phyloP scores from a whole-genome alignment of 2,329 filamentous ascomycete genomes.

The Clarireedia paspali region DNA sequence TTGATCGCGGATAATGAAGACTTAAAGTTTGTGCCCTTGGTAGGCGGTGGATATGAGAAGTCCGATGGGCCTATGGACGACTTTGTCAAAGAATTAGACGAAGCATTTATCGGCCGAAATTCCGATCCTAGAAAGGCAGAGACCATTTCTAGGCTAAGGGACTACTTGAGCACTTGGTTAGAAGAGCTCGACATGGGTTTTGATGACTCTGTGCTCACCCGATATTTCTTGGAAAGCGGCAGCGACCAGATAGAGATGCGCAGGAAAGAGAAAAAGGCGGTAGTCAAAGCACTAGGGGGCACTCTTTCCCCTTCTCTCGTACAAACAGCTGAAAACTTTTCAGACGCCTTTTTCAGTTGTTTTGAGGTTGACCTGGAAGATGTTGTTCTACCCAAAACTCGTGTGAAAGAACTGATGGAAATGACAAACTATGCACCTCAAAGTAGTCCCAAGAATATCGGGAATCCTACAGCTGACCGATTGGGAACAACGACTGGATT shows the following conservation, averaged over 20 bases:
- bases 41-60: conserved; percentile 9
- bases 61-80: neutral
- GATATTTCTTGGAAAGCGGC: conserved; percentile 14
- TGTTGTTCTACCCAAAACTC: conserved; percentile 16
- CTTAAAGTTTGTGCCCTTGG: conserved; percentile 21
- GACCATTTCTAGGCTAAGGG: conserved; percentile 10
- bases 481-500: conserved; percentile 21
- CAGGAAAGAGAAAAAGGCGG: conserved; percentile 7
- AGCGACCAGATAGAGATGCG: conserved; percentile 5
- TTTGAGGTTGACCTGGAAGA: conserved; percentile 14
- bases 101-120: conserved; percentile 11
- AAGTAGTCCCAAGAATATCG: neutral
- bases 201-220: conserved; percentile 12
- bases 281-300: conserved; percentile 11
- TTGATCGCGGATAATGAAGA: conserved; percentile 22
- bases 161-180: conserved; percentile 16
- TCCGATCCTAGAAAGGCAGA: conserved; percentile 15
- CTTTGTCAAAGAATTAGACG: conserved; percentile 18
- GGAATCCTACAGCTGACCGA: conserved; percentile 5
- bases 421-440: neutral
- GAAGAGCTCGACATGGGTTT: conserved; percentile 13
- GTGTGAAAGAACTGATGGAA: conserved; percentile 21
- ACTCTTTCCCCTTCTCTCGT: neutral
- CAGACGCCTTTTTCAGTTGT: conserved; percentile 13
- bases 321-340: conserved; percentile 11